Percentiles rank a stretch among this genome's conserved stretches.
These are phyloP conservation scores for Cyathus striatus DNA, from an alignment of 768 basidiomycete genomes.

Conservation along the genomic window DNA sequence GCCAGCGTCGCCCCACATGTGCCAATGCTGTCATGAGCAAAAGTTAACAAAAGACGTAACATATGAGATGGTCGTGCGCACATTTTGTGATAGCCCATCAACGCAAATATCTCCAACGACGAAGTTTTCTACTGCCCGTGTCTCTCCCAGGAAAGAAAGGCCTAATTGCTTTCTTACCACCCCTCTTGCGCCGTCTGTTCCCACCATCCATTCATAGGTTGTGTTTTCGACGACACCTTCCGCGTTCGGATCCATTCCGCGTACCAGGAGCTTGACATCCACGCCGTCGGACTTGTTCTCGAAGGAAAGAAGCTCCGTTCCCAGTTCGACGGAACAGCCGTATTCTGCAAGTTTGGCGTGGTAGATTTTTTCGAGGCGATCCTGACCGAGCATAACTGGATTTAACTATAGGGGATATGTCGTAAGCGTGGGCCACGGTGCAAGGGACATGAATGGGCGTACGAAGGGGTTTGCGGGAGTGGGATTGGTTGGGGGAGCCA, in stretches of 20 bases:
- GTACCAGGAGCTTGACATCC: constrained; percentile 25
- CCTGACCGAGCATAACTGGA: constrained; percentile 28
- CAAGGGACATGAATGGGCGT: constrained; percentile 5
- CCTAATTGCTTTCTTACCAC: constrained; percentile 36
- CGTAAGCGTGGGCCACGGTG: not conserved
- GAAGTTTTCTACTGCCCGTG: constrained; percentile 24
- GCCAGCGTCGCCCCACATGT: constrained; percentile 39
- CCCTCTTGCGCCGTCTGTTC: constrained; percentile 39
- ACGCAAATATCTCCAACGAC: constrained; percentile 38
- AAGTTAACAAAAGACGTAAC: not conserved
- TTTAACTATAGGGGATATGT: constrained; percentile 17
- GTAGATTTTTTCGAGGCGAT: constrained; percentile 31
- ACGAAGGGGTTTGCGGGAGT: constrained; percentile 30
- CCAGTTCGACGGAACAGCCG: constrained; percentile 33
- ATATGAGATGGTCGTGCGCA: constrained; percentile 9
- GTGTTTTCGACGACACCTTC: constrained; percentile 19
- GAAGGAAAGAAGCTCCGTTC: constrained; percentile 39
- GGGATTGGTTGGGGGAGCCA: constrained; percentile 20
- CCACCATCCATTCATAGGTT: constrained; percentile 32
- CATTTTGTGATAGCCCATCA: constrained; percentile 32
- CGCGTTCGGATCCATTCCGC: constrained; percentile 10
- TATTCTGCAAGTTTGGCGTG: constrained; percentile 25
- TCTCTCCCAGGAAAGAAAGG: constrained; percentile 35
- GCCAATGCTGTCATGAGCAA: constrained; percentile 34
- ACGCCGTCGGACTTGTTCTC: constrained; percentile 30